Percentiles rank a stretch among this genome's conserved stretches.
phyloP scores from a whole-genome alignment of 345 rosid species.

The Melaleuca alternifolia region DNA sequence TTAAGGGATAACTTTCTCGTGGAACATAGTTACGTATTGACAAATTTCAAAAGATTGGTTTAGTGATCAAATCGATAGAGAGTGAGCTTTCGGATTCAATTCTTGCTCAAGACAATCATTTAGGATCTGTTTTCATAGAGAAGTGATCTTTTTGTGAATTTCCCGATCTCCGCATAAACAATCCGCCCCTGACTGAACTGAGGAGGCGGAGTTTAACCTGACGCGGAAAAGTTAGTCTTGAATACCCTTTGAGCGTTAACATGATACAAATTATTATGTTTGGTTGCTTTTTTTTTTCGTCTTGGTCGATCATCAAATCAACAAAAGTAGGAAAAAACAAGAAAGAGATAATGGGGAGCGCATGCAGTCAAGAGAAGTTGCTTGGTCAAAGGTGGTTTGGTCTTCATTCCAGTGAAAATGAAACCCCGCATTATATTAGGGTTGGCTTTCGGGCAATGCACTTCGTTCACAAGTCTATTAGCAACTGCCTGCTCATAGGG shows the following conservation, averaged over 20 bases:
- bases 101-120: not conserved
- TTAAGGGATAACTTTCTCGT: not conserved
- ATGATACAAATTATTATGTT: not conserved
- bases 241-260: not conserved
- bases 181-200: not conserved
- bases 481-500: not conserved
- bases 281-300: not conserved
- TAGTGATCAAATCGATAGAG: not conserved
- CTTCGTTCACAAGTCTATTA: not conserved
- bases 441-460: not conserved
- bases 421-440: not conserved
- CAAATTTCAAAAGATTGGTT: too few relatives aligned
- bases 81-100: fast-evolving
- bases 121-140: fast-evolving
- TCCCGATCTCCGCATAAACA: not conserved
- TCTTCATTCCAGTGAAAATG: not conserved
- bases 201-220: not conserved
- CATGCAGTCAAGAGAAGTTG: not conserved
- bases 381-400: not conserved
- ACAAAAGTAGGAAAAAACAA: too few relatives aligned
- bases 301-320: not conserved
- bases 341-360: not conserved
- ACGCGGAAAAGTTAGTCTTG: not conserved
- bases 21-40: not conserved
- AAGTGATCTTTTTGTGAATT: not conserved